Base-by-base conservation (phyloP, 2,329 filamentous ascomycete species). In the Phyllosticta citrichinensis region DNA sequence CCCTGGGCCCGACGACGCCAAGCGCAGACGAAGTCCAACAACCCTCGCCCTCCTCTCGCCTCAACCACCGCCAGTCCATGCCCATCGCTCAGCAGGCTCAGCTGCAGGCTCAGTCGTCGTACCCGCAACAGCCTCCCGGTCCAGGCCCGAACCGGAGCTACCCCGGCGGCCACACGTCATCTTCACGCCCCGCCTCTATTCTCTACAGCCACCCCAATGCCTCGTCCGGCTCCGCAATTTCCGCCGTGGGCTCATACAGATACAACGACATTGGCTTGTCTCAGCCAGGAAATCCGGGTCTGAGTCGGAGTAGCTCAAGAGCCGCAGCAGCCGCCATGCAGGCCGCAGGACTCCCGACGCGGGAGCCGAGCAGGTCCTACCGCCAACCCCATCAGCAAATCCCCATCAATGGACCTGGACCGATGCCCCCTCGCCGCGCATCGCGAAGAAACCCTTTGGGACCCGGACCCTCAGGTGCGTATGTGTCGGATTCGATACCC, bases 351-450 rank as follows among this genome's bases (percentile, higher is more conserved):
- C 59, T 87, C 55, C 85, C 86, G 2, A 81, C 83, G 35, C 80
- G 88, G 67, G 88, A 92, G 67, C 78, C 81, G 22, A 91, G 85
- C 69, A 83, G 88, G 65, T 79, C 83, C 30, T 91, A 92, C 71
- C 83, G 83, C 60, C 80, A 83, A 63, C 78, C 80, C 0, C 65
- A 64, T 12, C 84, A 83, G 65, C 78, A 82, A 56, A 77, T 80
- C 47, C 73, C 75, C 30, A 80, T 78, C 14, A 85, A 82, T 70
- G 84, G 83, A 5, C 83, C 86, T 55, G 27, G 27, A 1, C 40
- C 40, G 14, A 73, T 88, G 62, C 89, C 91, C 53, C 87, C 88
- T 52, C 84, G 91, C 67, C 83, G 87, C 70, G 88, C 86, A 68
- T 96, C 91, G 11, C 84, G 86, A 70, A 85, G 88, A 53, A 83